Percentiles rank a stretch among this genome's conserved stretches.
Conservation (phyloP, 352 stramenopile genomes). For the Phytophthora sp. region DNA sequence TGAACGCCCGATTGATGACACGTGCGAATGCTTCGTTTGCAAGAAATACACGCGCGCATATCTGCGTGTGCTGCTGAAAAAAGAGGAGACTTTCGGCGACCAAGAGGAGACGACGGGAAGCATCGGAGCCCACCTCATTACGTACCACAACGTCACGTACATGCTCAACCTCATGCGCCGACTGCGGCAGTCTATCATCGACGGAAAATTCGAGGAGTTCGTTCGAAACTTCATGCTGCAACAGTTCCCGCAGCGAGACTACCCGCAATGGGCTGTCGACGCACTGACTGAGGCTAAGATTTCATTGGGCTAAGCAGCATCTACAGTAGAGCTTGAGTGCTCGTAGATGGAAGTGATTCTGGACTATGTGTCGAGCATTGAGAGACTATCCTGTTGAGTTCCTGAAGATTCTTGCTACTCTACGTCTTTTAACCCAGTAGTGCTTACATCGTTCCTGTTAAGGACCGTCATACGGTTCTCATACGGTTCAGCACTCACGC, state of each 20-base stretch:
- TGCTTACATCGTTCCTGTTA: too few species aligned
- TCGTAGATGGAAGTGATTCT: too few species aligned
- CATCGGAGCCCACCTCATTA: conserved; percentile 75
- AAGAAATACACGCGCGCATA: conserved; percentile 77
- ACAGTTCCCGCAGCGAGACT: conserved; percentile 63
- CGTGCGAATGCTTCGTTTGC: conserved; percentile 77
- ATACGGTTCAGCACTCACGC: too few species aligned
- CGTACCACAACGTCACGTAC: conserved; percentile 87
- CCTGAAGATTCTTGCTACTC: too few species aligned
- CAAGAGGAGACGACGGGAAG: conserved; percentile 32
- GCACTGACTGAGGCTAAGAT: conserved; percentile 71
- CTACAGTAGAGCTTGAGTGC: too few species aligned
- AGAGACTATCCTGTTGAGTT: too few species aligned
- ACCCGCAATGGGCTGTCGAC: conserved; percentile 75
- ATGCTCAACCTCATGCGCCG: conserved; percentile 81
- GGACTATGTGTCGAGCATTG: too few species aligned
- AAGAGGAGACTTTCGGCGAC: conserved; percentile 52
- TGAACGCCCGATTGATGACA: conserved; percentile 65
- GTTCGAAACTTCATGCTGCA: conserved; percentile 80
- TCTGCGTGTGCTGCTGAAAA: conserved; percentile 75
- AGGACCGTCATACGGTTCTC: too few species aligned
- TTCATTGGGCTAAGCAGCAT: conserved; percentile 18
- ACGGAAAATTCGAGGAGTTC: conserved; percentile 73
- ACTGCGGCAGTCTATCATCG: conserved; percentile 78
- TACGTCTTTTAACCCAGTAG: too few species aligned